Evolutionary conservation across 1,284 basidiomycete species (phyloP).

Genomic region (Ganoderma sinense): DNA sequence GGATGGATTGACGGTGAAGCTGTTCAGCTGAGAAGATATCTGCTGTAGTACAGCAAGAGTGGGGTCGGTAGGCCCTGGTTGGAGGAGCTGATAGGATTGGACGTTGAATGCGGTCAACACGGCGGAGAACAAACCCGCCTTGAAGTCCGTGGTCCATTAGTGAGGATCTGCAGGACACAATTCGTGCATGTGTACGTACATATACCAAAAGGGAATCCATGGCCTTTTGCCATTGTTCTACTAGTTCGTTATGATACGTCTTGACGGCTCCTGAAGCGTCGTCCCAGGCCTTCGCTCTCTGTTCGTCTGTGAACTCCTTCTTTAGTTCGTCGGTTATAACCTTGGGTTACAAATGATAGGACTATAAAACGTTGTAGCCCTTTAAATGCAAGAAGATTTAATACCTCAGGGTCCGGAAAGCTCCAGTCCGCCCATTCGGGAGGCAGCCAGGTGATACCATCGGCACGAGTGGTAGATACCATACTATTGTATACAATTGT

Average conservation of each 20-base stretch:
- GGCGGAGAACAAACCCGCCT: conserved; percentile 20
- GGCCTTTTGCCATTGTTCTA: conserved; percentile 5
- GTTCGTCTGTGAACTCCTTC: conserved; percentile 3
- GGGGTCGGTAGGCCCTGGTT: conserved; percentile 8
- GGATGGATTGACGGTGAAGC: conserved; percentile 3
- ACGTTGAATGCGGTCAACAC: conserved; percentile 18
- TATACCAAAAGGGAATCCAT: conserved; percentile 13
- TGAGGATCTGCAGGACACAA: no score
- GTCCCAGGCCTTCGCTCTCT: not conserved
- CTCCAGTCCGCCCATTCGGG: no score
- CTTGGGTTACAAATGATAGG: no score
- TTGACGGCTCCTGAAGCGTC: conserved; percentile 2
- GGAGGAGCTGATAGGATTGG: conserved; percentile 14
- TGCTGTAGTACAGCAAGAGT: conserved; percentile 2
- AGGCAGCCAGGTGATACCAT: no score
- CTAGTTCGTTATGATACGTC: conserved; percentile 3
- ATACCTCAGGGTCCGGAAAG: no score
- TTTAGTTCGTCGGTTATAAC: no score
- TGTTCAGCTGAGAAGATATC: conserved; percentile 10
- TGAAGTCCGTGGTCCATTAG: not conserved
- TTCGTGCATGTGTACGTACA: not conserved
- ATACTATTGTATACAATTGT: no score
- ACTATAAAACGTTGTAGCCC: no score
- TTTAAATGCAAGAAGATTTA: no score
- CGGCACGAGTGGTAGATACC: no score